These are phyloP conservation scores for Nitzschia sp. DNA, from an alignment of 108 stramenopile species.

Conservation along the genomic window DNA sequence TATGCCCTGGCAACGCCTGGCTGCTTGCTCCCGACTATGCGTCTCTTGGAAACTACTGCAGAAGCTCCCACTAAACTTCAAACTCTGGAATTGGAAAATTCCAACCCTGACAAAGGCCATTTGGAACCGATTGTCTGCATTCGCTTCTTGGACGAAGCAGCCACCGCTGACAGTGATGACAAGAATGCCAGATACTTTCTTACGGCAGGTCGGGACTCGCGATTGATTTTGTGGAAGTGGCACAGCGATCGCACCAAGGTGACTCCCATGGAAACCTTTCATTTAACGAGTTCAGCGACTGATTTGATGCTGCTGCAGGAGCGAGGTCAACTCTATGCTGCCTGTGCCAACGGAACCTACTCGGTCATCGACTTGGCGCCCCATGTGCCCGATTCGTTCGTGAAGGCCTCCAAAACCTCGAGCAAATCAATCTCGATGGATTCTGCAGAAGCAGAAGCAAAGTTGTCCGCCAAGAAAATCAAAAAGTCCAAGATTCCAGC, in stretches of 20 bases:
- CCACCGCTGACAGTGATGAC: background rate
- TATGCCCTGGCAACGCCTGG: slow-evolving; percentile 27
- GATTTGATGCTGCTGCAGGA: slow-evolving; percentile 3
- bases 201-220: slow-evolving; percentile 64
- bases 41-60: background rate
- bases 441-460: background rate
- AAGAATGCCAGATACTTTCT: slow-evolving; percentile 26
- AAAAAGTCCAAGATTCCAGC: background rate
- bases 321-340: slow-evolving; percentile 29
- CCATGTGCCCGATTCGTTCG: background rate
- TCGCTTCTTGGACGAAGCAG: slow-evolving; percentile 14
- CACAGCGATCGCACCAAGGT: background rate
- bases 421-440: background rate
- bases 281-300: slow-evolving; percentile 9
- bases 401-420: background rate
- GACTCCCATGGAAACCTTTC: slow-evolving; percentile 5
- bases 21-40: slow-evolving; percentile 14
- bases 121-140: slow-evolving; percentile 64
- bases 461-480: background rate
- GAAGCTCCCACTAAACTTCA: background rate
- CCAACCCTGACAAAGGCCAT: slow-evolving; percentile 40
- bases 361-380: slow-evolving; percentile 16
- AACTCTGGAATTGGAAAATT: background rate
- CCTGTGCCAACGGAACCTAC: slow-evolving; percentile 45
- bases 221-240: slow-evolving; percentile 59